These are phyloP conservation scores for Aquilaria sinensis DNA, from an alignment of 345 rosid species.

Conservation along the genomic window DNA sequence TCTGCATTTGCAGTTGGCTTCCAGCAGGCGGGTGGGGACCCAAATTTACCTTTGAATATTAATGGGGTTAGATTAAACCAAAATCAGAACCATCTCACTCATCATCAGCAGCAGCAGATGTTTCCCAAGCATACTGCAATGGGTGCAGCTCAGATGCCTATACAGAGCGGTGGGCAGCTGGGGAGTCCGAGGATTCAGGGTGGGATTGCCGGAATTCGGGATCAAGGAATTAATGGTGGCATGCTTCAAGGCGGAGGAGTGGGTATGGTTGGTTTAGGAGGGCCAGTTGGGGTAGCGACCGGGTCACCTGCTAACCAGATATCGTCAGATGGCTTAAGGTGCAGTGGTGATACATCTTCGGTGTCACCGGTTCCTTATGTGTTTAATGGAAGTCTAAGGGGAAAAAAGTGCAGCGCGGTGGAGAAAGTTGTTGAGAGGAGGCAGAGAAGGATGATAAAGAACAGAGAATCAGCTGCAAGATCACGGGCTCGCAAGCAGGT, in stretches of 20 bases:
- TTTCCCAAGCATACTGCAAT: constrained; percentile 52
- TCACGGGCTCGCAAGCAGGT: constrained; percentile 99
- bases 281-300: constrained; percentile 28
- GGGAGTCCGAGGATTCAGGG: constrained; percentile 55
- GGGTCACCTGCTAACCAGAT: constrained; percentile 68
- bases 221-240: constrained; percentile 45
- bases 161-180: constrained; percentile 28
- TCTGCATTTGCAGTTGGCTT: constrained; percentile 40
- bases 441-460: constrained; percentile 97
- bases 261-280: constrained; percentile 61
- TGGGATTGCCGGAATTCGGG: constrained; percentile 46
- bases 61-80: constrained; percentile 50
- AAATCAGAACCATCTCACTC: constrained; percentile 38
- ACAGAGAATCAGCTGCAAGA: constrained; percentile 97
- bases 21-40: constrained; percentile 39
- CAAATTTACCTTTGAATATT: constrained; percentile 49
- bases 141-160: constrained; percentile 37
- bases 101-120: constrained; percentile 41
- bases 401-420: constrained; percentile 52
- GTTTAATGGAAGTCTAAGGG: constrained; percentile 69
- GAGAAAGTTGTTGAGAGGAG: constrained; percentile 98
- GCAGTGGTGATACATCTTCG: constrained; percentile 72
- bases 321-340: constrained; percentile 79
- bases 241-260: constrained; percentile 45
- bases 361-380: constrained; percentile 73